phyloP scores from a whole-genome alignment of 2,329 filamentous ascomycete genomes.

The Trichoderma guizhouense region DNA sequence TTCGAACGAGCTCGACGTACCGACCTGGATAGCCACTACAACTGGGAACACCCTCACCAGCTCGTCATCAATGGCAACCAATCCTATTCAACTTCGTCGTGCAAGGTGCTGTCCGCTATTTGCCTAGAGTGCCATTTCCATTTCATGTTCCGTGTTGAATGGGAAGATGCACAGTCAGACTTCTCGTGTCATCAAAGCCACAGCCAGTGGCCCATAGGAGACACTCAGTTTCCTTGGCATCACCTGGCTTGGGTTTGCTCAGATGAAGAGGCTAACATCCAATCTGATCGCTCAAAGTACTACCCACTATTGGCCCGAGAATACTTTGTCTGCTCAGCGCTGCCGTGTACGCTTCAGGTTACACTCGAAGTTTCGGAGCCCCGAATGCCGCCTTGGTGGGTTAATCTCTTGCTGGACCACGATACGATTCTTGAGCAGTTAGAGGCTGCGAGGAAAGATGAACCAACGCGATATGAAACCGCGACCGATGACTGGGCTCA shows the following conservation, averaged over 20 bases:
- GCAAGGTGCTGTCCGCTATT: conserved; percentile 34
- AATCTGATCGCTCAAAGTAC: conserved; percentile 32
- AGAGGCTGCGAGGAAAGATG: conserved; percentile 37
- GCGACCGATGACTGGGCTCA: conserved; percentile 40
- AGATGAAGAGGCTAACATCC: conserved; percentile 26
- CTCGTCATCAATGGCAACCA: conserved; percentile 41
- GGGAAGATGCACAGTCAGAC: conserved; percentile 29
- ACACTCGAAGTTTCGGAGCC: conserved; percentile 49
- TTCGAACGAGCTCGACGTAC: conserved; percentile 33
- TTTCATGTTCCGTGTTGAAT: conserved; percentile 39
- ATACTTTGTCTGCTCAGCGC: conserved; percentile 42
- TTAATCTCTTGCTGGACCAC: conserved; percentile 44
- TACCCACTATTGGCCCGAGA: conserved; percentile 38
- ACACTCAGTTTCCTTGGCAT: conserved; percentile 38
- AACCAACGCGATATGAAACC: conserved; percentile 48
- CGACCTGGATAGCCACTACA: conserved; percentile 30
- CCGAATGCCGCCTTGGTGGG: conserved; percentile 43
- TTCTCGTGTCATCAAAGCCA: conserved; percentile 33
- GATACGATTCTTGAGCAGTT: conserved; percentile 42
- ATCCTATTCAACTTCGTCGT: conserved; percentile 29
- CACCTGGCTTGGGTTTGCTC: conserved; percentile 37
- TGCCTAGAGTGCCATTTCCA: conserved; percentile 42
- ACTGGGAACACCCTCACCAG: conserved; percentile 36
- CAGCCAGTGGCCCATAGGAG: conserved; percentile 34
- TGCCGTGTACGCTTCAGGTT: conserved; percentile 41